A percentile compares a stretch with the other conserved stretches of the same genome.
Conservation (phyloP, 108 stramenopile genomes). For the Bacterosira constricta region DNA sequence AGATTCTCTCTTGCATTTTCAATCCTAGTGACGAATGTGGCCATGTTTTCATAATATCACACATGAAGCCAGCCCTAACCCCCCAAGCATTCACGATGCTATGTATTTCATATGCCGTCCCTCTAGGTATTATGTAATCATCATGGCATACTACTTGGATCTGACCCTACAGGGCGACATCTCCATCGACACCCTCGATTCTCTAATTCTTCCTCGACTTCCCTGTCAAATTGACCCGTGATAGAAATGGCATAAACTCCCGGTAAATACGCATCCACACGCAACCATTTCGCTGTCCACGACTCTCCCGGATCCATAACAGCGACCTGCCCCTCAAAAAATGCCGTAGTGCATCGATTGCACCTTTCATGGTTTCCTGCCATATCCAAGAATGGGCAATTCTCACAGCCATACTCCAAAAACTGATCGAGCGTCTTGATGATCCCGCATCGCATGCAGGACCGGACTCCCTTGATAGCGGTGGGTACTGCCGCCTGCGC, state of each 20-base stretch:
- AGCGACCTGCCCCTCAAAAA: conserved; percentile 86
- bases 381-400: conserved; percentile 91
- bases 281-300: conserved; percentile 90
- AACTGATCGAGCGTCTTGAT: conserved; percentile 90
- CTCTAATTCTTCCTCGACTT: conserved; percentile 88
- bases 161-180: conserved; percentile 61
- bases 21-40: no score
- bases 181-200: conserved; percentile 82
- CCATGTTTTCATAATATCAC: no score
- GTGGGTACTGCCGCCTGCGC: conserved; percentile 76
- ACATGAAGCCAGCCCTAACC: not conserved
- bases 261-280: conserved; percentile 73
- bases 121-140: no score
- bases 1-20: no score
- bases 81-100: not conserved
- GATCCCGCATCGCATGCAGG: conserved; percentile 90
- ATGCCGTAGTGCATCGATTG: conserved; percentile 82
- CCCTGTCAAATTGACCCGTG: conserved; percentile 82
- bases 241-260: conserved; percentile 88
- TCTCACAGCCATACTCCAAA: conserved; percentile 87
- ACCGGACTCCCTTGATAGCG: conserved; percentile 75
- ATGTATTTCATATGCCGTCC: no score
- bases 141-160: no score
- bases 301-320: conserved; percentile 90
- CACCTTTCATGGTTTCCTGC: conserved; percentile 70